Conservation (phyloP, 1,284 basidiomycete species). For the Boletus coffeatus region DNA sequence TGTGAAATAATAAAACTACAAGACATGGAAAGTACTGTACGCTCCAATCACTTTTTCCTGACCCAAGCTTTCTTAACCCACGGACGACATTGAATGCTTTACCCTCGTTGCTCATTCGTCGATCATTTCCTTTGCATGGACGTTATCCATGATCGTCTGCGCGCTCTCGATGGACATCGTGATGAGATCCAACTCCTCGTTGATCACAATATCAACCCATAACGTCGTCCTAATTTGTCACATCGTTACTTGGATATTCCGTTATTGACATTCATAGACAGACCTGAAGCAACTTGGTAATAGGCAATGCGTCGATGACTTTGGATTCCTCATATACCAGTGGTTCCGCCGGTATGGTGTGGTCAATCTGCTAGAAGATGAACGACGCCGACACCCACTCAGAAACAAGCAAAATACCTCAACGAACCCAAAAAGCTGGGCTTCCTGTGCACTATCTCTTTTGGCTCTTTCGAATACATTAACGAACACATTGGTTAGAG, state of each 20-base stretch:
- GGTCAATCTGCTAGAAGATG: slow-evolving; percentile 28
- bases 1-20: neutral
- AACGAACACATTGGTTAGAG: slow-evolving; percentile 43
- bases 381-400: neutral
- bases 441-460: slow-evolving; percentile 16
- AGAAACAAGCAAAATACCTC: slow-evolving; percentile 5
- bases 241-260: neutral
- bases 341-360: slow-evolving; percentile 27
- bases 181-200: slow-evolving; percentile 29
- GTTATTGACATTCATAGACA: neutral
- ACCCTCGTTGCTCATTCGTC: slow-evolving; percentile 30
- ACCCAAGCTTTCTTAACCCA: slow-evolving; percentile 1
- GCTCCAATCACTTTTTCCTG: neutral
- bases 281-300: slow-evolving; percentile 26
- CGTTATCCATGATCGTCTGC: slow-evolving; percentile 27
- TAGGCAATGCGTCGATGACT: slow-evolving; percentile 18
- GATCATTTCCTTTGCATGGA: slow-evolving; percentile 30
- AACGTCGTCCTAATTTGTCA: slow-evolving; percentile 35
- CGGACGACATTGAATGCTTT: slow-evolving; percentile 15
- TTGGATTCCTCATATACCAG: slow-evolving; percentile 8
- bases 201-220: slow-evolving; percentile 38
- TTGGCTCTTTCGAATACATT: slow-evolving; percentile 37
- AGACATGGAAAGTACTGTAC: slow-evolving; percentile 4
- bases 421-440: slow-evolving; percentile 6
- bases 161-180: slow-evolving; percentile 40